Evolutionary conservation across 352 stramenopile genomes (phyloP).

Genomic region (Pythium folliculosum): DNA sequence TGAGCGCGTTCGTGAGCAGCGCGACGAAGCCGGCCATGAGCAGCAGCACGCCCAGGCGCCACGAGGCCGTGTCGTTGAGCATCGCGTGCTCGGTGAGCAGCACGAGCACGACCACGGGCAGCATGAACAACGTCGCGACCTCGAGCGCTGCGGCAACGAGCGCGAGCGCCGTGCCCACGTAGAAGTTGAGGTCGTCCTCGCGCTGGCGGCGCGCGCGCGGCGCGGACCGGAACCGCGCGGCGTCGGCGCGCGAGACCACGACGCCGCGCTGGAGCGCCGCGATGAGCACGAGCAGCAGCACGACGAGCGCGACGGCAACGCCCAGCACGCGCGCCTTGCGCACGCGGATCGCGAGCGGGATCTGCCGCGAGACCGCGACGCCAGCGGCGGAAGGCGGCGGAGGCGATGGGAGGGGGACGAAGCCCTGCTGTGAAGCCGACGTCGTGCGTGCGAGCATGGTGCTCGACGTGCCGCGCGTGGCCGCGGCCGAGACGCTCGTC

Average conservation of each 20-base stretch:
- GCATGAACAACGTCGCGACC: conserved; percentile 35
- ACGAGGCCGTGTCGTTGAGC: conserved; percentile 46
- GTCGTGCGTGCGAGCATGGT: background rate
- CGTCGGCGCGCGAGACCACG: background rate
- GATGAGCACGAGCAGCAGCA: conserved; percentile 7
- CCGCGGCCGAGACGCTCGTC: conserved; percentile 16
- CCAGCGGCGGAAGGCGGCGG: background rate
- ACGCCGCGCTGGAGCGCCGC: conserved; percentile 2
- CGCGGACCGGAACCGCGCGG: too few relatives aligned
- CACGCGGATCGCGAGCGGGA: conserved; percentile 25
- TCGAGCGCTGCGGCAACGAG: conserved; percentile 47
- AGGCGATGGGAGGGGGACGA: background rate
- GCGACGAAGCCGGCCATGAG: conserved; percentile 30
- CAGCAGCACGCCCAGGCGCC: conserved; percentile 32
- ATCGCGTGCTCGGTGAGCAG: conserved; percentile 40
- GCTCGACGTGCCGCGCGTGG: conserved; percentile 4
- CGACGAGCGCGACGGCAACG: conserved; percentile 2
- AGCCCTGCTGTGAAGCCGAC: background rate
- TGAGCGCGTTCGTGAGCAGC: conserved; percentile 49
- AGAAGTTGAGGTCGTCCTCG: conserved; percentile 50
- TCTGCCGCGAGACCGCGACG: conserved; percentile 3
- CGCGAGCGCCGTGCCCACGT: conserved; percentile 39
- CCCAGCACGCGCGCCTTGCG: conserved; percentile 17
- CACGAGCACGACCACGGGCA: conserved; percentile 47
- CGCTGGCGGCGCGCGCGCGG: background rate